Percentiles rank a stretch among this genome's conserved stretches.
phyloP scores from a whole-genome alignment of 192 early-diverging fungal species.

The Umbelopsis sp. region DNA sequence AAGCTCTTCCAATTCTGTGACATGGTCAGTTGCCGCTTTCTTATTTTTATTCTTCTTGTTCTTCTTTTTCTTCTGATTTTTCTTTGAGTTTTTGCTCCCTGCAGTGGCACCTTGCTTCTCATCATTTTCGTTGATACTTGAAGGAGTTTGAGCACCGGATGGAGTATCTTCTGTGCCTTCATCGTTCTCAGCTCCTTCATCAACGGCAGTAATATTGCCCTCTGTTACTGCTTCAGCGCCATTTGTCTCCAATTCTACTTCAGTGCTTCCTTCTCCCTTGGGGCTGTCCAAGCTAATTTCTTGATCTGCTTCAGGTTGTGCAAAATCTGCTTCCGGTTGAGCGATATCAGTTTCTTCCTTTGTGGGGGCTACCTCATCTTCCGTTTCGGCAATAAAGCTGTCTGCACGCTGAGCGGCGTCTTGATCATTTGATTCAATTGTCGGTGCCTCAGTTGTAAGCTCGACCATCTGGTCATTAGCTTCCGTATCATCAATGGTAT shows the following conservation, averaged over 20 bases:
- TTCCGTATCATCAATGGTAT: conserved; percentile 7
- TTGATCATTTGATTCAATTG: too few species aligned
- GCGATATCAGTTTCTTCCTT: too few species aligned
- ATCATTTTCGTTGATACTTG: not conserved
- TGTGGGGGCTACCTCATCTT: too few species aligned
- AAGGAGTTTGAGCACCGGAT: not conserved
- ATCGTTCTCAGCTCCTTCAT: not conserved
- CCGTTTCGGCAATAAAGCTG: too few species aligned
- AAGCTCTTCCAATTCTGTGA: not conserved
- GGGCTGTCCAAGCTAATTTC: not conserved
- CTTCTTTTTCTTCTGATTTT: conserved; percentile 15
- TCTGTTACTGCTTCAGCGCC: not conserved
- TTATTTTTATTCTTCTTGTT: conserved; percentile 19
- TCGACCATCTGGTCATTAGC: not conserved
- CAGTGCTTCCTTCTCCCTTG: not conserved
- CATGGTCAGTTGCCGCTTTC: not conserved
- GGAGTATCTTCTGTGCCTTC: not conserved
- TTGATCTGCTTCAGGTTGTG: too few species aligned
- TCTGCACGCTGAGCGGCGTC: too few species aligned
- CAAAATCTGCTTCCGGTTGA: too few species aligned
- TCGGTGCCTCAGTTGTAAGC: too few species aligned
- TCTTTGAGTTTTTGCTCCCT: not conserved
- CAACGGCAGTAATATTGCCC: not conserved
- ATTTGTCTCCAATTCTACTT: not conserved
- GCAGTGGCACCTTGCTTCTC: not conserved